These are phyloP conservation scores for Lasiodiplodia citricola DNA, from an alignment of 2,329 filamentous ascomycete genomes.

Conservation along the genomic window DNA sequence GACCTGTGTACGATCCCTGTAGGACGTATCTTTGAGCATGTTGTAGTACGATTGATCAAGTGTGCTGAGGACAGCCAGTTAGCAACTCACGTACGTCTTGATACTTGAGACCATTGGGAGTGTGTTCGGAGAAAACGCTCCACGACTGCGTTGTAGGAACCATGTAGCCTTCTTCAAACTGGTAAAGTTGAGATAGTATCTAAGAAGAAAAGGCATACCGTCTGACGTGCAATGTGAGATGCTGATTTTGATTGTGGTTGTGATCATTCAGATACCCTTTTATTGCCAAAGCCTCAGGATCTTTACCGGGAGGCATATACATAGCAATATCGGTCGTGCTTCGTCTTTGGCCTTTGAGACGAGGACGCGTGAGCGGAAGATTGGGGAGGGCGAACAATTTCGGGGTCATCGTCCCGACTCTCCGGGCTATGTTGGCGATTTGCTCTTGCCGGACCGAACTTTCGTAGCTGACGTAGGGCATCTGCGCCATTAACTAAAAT, in stretches of 20 bases:
- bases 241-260: slow-evolving; percentile 1
- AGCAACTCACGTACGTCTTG: neutral
- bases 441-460: neutral
- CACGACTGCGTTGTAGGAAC: fast-evolving
- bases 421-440: neutral
- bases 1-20: slow-evolving; percentile 24
- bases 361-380: neutral
- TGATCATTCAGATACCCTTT: slow-evolving; percentile 8
- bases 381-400: neutral
- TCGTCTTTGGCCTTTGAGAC: neutral
- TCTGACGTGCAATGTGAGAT: neutral
- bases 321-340: neutral
- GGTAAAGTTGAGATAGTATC: neutral
- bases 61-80: neutral
- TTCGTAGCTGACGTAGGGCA: slow-evolving; percentile 17
- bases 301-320: neutral
- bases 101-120: too few relatives aligned
- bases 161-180: too few relatives aligned
- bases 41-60: slow-evolving; percentile 25
- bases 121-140: too few relatives aligned
- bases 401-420: neutral
- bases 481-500: neutral
- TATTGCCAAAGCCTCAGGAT: neutral
- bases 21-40: slow-evolving; percentile 16
- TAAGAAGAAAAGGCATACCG: neutral